Conservation (phyloP, 192 early-diverging fungal genomes). For the Entrophospora sp. region DNA sequence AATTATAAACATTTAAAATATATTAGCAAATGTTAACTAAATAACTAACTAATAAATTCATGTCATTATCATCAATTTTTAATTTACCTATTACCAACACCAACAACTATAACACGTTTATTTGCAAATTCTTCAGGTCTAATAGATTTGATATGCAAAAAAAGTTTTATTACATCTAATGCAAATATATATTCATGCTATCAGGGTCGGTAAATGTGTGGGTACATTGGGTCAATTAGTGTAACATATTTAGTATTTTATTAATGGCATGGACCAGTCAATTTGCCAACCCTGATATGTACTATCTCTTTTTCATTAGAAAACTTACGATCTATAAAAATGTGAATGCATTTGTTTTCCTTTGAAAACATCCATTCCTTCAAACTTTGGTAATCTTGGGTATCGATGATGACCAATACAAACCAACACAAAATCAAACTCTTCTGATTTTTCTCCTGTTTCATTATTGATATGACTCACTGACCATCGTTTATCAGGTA, state of each 20-base stretch:
- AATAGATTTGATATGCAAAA: background rate
- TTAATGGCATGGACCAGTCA: too few relatives aligned
- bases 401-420: slow-evolving; percentile 51
- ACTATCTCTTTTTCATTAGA: too few relatives aligned
- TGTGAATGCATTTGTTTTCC: slow-evolving; percentile 50
- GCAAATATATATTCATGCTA: too few relatives aligned
- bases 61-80: too few relatives aligned
- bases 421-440: slow-evolving; percentile 55
- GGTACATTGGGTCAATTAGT: too few relatives aligned
- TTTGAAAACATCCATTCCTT: slow-evolving; percentile 39
- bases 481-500: slow-evolving; percentile 23
- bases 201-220: too few relatives aligned
- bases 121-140: slow-evolving; percentile 41
- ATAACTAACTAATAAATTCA: too few relatives aligned
- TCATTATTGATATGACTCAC: background rate
- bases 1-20: too few relatives aligned
- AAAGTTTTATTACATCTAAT: too few relatives aligned
- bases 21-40: too few relatives aligned
- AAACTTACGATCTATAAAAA: slow-evolving; percentile 45
- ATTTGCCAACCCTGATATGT: too few relatives aligned
- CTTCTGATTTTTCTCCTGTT: slow-evolving; percentile 30
- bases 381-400: slow-evolving; percentile 43
- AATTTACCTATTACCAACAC: slow-evolving; percentile 50
- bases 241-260: background rate
- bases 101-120: slow-evolving; percentile 47